Evolutionary conservation across 1,139 yeast species (phyloP), one percentile per base, ranked within the genome.

Genomic region (Zygotorulaspora mrakii): DNA sequence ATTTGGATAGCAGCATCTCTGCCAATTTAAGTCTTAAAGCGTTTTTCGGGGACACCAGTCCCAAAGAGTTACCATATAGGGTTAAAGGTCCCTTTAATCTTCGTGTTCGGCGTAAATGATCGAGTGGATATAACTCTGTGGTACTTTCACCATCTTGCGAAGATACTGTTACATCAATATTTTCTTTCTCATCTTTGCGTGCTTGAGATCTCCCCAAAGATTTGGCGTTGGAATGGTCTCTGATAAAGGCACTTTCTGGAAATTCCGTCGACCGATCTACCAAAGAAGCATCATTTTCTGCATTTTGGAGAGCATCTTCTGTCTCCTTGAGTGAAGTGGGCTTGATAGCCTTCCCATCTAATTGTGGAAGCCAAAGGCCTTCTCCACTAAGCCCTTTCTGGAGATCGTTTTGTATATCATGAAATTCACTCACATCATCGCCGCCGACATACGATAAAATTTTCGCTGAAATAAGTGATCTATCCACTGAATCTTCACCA

Each of bases 11-110:
- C 2, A 67, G 55, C 1, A 60, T 16, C 4, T 40, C 29, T 4
- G 68, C 66, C 26, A 71, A 47, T 10, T 39, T 40, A 5, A 46
- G 24, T 45, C 77, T 57, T 4, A 68, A 25, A 3, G 36, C 43
- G 20, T 68, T 68, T 7, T 49, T 43, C 1, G 73, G 67, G 0
- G 61, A 35, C 22, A 72, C 66, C 6, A 60, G 11, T 3, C 61
- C 57, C 7, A 73, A 43, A 0, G 77, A 70, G 13, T 64, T 63
- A 3, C 77, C 77, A 45, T 61, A 70, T 3, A 69, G 49, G 25
- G 43, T 47, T 22, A 47, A 31, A 3, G 54, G 50, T 10, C 31
- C 12, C 20, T 46, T 46, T 3, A 28, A 21, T 11, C 29, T 20
- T 24, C 33, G 42, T 22, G 37, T 31, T 3, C 34, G 39, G 4